Percentiles rank a stretch among this genome's conserved stretches.
Conservation (phyloP, 441 rosid genomes). For the Daphne laureola region DNA sequence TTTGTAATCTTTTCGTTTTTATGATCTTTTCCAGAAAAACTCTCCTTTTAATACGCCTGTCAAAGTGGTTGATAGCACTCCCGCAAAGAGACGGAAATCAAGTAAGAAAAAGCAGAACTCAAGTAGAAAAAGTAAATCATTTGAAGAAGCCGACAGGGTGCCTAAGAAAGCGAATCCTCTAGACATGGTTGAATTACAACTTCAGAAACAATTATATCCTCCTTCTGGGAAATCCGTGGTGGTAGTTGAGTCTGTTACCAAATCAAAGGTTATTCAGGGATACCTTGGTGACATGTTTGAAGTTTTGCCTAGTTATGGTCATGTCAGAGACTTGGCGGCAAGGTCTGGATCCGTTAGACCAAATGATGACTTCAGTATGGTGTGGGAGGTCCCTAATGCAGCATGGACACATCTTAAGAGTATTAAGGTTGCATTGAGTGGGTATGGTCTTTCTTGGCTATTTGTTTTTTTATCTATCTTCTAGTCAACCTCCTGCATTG, state of each 20-base stretch:
- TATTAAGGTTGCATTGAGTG: conserved; percentile 78
- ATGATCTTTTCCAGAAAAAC: conserved; percentile 28
- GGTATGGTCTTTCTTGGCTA: conserved; percentile 35
- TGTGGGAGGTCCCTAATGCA: conserved; percentile 97
- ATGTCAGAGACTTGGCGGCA: conserved; percentile 92
- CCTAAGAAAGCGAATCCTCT: conserved; percentile 30
- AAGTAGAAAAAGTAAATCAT: conserved; percentile 26
- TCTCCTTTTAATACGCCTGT: conserved; percentile 19
- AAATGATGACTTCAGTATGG: conserved; percentile 95
- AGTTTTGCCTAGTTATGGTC: conserved; percentile 95
- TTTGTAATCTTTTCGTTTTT: too few species aligned
- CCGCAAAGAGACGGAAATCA: conserved; percentile 30
- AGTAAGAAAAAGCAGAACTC: conserved; percentile 28
- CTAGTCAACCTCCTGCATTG: too few species aligned
- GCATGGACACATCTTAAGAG: conserved; percentile 98
- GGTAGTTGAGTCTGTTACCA: conserved; percentile 88
- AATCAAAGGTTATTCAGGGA: conserved; percentile 90
- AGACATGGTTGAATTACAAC: conserved; percentile 27
- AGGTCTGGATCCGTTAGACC: conserved; percentile 98
- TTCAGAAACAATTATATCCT: conserved; percentile 63
- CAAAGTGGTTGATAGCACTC: conserved; percentile 25
- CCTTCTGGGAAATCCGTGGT: conserved; percentile 78
- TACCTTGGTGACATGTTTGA: conserved; percentile 87
- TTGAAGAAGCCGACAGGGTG: conserved; percentile 24
- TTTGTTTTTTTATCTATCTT: not conserved